Evolutionary conservation across 495 filamentous ascomycete genomes (phyloP).

Genomic region (Talaromyces thailandensis): DNA sequence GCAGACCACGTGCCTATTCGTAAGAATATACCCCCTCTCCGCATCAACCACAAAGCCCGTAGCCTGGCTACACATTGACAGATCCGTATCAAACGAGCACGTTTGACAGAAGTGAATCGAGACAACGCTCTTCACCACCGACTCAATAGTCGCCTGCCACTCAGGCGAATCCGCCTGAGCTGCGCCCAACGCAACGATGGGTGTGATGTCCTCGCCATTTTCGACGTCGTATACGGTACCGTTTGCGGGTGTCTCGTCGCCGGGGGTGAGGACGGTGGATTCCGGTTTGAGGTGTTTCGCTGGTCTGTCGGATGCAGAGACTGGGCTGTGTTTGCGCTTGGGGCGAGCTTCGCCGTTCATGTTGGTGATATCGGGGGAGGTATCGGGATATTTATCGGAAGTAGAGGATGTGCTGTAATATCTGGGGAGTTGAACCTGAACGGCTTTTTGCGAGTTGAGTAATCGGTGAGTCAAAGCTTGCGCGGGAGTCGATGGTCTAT

Average conservation of each 20-base stretch:
- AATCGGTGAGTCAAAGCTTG: not conserved
- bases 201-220: slow-evolving; percentile 35
- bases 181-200: slow-evolving; percentile 29
- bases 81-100: slow-evolving; percentile 93
- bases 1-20: slow-evolving; percentile 91
- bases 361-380: slow-evolving; percentile 8
- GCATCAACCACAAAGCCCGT: slow-evolving; percentile 98
- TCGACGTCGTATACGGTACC: slow-evolving; percentile 40
- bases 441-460: not conserved
- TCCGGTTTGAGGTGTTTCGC: slow-evolving; percentile 47
- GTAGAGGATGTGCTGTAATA: slow-evolving; percentile 4
- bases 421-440: not conserved
- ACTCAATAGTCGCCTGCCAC: slow-evolving; percentile 95
- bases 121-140: slow-evolving; percentile 85
- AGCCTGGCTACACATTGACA: slow-evolving; percentile 87
- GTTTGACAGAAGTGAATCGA: slow-evolving; percentile 99
- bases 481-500: not conserved
- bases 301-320: slow-evolving; percentile 42
- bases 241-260: slow-evolving; percentile 38
- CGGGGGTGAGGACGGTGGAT: slow-evolving; percentile 28
- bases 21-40: slow-evolving; percentile 83
- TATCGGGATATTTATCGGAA: not conserved
- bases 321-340: slow-evolving; percentile 55
- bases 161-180: slow-evolving; percentile 77
- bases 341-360: slow-evolving; percentile 38